Percentiles rank a stretch among this genome's conserved stretches.
phyloP scores from a whole-genome alignment of 768 basidiomycete genomes.

The Suillus lakei region DNA sequence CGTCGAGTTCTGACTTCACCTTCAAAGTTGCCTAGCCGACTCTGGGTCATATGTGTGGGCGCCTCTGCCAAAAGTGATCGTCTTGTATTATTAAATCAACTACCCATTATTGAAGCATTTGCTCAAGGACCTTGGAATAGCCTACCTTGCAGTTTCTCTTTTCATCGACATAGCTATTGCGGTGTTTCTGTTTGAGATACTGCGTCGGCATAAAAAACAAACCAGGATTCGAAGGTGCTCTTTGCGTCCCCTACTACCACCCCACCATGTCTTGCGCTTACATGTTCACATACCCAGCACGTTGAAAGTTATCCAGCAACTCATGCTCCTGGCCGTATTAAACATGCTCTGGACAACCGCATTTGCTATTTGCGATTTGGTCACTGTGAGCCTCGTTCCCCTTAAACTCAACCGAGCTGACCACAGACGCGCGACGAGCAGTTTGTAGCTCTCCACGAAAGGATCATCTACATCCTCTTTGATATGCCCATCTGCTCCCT shows the following conservation, averaged over 20 bases:
- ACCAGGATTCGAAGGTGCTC: neutral
- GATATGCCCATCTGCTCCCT: conserved; percentile 23
- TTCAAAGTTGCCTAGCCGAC: neutral
- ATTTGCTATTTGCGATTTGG: neutral
- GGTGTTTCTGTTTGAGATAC: neutral
- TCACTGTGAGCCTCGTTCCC: neutral
- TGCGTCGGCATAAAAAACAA: neutral
- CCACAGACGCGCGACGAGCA: neutral
- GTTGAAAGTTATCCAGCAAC: neutral
- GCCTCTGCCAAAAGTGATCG: neutral
- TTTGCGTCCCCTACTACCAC: neutral
- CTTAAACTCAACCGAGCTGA: neutral
- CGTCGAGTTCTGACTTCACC: neutral
- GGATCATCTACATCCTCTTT: conserved; percentile 2
- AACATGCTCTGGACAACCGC: neutral
- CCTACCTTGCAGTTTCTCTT: neutral
- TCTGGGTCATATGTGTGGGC: neutral
- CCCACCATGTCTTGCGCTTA: neutral
- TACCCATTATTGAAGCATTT: neutral
- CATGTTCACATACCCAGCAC: neutral
- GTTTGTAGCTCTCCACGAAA: neutral
- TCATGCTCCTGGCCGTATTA: neutral
- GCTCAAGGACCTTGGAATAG: neutral
- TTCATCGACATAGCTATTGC: neutral
- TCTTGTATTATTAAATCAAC: neutral